These are phyloP conservation scores for Starmerella ratchasimensis DNA, from an alignment of 805 yeast genomes.

Conservation along the genomic window DNA sequence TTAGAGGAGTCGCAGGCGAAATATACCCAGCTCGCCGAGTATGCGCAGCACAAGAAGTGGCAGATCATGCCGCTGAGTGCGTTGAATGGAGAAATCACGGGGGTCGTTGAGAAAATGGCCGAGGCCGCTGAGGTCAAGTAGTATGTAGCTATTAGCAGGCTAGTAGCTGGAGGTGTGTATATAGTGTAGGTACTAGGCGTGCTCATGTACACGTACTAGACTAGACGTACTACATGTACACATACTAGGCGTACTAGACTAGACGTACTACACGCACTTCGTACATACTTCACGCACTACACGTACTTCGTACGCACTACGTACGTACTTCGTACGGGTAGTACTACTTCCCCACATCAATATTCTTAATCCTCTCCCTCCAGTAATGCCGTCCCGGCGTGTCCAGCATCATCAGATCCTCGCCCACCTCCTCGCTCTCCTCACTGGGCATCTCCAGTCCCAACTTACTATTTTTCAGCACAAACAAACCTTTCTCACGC, in stretches of 20 bases:
- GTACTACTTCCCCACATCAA: no score
- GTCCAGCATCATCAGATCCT: constrained; percentile 9
- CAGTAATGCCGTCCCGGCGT: constrained; percentile 15
- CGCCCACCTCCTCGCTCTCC: constrained; percentile 20
- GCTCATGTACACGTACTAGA: no score
- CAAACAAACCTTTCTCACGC: constrained; percentile 18
- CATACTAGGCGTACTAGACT: no score
- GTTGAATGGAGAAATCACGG: constrained; percentile 55
- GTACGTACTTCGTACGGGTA: no score
- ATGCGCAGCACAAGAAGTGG: constrained; percentile 34
- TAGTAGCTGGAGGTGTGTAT: no score
- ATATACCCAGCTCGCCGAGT: constrained; percentile 32
- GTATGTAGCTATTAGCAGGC: not conserved
- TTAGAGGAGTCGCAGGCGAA: constrained; percentile 39
- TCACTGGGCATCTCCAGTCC: constrained; percentile 17
- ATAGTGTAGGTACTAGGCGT: no score
- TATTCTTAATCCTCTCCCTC: constrained; percentile 10
- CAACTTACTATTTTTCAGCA: constrained; percentile 12
- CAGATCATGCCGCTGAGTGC: constrained; percentile 79
- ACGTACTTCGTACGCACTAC: no score
- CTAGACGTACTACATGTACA: no score
- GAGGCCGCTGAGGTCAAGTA: constrained; percentile 6
- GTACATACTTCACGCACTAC: no score
- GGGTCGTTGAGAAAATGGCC: constrained; percentile 55
- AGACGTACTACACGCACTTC: no score